Base-by-base conservation (phyloP, 2,329 filamentous ascomycete genomes). In the Colletotrichum sublineola region DNA sequence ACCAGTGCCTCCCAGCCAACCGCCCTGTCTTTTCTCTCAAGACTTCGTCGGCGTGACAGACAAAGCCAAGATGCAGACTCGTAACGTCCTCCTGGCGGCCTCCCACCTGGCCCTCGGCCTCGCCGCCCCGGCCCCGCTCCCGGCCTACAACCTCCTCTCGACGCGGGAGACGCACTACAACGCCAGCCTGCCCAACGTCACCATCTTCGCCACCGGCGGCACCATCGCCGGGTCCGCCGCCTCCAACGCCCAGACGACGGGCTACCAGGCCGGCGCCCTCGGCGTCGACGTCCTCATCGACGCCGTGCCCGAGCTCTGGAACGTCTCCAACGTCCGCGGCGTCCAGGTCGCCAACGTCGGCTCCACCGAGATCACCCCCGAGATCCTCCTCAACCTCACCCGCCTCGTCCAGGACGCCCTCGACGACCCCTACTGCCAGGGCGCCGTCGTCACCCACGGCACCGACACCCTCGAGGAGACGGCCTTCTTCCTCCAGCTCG, bases 391-490 rank as follows among this genome's bases (percentile, higher is more conserved):
- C 29, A 82, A 81, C 36, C 76, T 90, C 46, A 82, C 85, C 7
- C 81, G 85, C 33, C 79, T 82, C 67, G 85, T 90, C 64, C 86
- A 87, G 67, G 73, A 74, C 7, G 86, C 87, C 67, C 81, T 90
- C 5, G 83, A 85, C 36, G 78, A 77, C 68, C 80, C 80, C n/a
- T 75, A 79, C 62, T 80, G 79, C 44, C 79, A 82, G 80, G 89
- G 86, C 46, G 87, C 86, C 8, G 87, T 91, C 7, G 81, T 92
- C 65, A 91, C 90, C 0, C 90, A 92, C 75, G 90, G 90, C 60
- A 92, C 90, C 11, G 90, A 92, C 76, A 91, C 88, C 0, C 82
- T 92, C 1, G 90, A 91, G 76, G 90, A 92, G 78, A 87, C 87
- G 0, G 87, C 89, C 11, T 91, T 91, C 81, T 91, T 91, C 81